Percentiles rank a stretch among this genome's conserved stretches.
These are phyloP conservation scores for Pilaira anomala DNA, from an alignment of 192 early-diverging fungal genomes.

Conservation along the genomic window DNA sequence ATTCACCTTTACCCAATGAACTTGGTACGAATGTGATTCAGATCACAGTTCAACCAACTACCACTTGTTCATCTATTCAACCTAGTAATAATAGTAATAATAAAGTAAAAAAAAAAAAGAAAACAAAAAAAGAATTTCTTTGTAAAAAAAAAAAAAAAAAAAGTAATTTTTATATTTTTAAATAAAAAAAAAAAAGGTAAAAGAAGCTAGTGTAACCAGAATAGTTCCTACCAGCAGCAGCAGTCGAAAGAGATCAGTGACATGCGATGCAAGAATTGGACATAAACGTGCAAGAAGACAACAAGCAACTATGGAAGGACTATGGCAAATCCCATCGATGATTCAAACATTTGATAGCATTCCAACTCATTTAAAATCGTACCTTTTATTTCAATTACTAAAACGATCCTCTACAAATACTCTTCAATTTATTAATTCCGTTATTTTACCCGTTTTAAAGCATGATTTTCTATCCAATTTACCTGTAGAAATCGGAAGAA, in stretches of 20 bases:
- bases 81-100: not conserved
- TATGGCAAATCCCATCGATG: constrained; percentile 17
- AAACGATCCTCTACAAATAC: constrained; percentile 75
- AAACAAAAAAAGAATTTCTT: not conserved
- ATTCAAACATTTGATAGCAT: constrained; percentile 69
- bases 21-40: constrained; percentile 1
- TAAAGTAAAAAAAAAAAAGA: not conserved
- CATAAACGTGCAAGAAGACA: constrained; percentile 10
- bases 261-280: constrained; percentile 12
- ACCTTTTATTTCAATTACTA: constrained; percentile 86
- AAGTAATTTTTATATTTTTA: not conserved
- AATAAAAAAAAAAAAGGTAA: too few species aligned
- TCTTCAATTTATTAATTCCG: constrained; percentile 87
- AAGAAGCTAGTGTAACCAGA: not conserved
- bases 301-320: not conserved
- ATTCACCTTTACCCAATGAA: constrained; percentile 7
- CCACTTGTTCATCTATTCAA: not conserved
- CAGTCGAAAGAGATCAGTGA: constrained; percentile 19
- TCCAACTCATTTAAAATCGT: constrained; percentile 74
- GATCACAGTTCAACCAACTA: constrained; percentile 4
- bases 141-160: not conserved
- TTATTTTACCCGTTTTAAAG: constrained; percentile 88
- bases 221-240: not conserved
- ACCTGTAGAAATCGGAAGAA: constrained; percentile 66
- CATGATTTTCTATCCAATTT: constrained; percentile 83